phyloP scores from a whole-genome alignment of 768 basidiomycete species.

The Wakefieldia striispora region DNA sequence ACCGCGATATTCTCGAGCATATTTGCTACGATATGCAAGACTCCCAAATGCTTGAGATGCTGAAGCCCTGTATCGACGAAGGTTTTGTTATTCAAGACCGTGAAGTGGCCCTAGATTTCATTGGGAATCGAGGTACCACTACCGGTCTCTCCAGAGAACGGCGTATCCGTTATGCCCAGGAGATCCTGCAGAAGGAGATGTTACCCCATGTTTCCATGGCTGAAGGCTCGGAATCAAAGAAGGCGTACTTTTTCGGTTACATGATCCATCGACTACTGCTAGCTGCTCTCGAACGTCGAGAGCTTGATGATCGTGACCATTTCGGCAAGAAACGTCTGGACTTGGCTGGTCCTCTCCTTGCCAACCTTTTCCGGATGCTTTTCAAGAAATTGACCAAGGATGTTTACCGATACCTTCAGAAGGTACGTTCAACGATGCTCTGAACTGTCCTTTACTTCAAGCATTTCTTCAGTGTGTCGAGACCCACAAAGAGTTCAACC shows the following conservation, averaged over 20 bases:
- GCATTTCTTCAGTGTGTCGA: constrained; percentile 77
- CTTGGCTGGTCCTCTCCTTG: constrained; percentile 90
- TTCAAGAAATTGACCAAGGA: constrained; percentile 97
- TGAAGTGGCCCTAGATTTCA: constrained; percentile 96
- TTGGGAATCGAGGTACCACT: constrained; percentile 96
- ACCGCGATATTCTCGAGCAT: constrained; percentile 95
- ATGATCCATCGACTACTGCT: constrained; percentile 97
- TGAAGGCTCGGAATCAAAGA: constrained; percentile 95
- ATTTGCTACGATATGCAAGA: constrained; percentile 99
- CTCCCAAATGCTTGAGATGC: constrained; percentile 93
- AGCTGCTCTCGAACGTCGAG: constrained; percentile 90
- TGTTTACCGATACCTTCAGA: constrained; percentile 95
- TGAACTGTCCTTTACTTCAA: neutral
- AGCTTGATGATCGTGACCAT: constrained; percentile 98
- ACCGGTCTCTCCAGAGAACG: constrained; percentile 89
- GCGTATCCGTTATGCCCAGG: constrained; percentile 93
- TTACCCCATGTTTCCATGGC: constrained; percentile 95
- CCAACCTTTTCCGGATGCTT: constrained; percentile 97
- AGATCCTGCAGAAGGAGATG: constrained; percentile 99
- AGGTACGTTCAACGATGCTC: constrained; percentile 49
- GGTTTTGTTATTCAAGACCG: constrained; percentile 98
- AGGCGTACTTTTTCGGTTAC: constrained; percentile 99
- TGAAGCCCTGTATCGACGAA: constrained; percentile 98
- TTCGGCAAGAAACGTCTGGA: constrained; percentile 98
- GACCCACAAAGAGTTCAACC: constrained; percentile 91